Evolutionary conservation across 371 early-diverging fungal genomes (phyloP).

Genomic region (Haplosporangium sp.): DNA sequence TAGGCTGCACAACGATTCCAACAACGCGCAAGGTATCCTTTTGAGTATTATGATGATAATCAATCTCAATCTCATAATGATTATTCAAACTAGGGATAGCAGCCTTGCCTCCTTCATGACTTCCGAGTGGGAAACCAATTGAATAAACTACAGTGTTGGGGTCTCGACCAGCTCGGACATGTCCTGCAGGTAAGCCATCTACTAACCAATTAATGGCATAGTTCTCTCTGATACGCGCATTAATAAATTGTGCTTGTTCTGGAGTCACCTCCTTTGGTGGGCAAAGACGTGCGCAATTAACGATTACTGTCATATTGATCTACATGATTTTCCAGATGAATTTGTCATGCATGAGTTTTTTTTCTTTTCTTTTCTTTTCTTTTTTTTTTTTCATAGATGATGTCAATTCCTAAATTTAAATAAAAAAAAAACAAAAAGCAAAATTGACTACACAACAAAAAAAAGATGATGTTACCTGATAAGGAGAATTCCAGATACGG

Average conservation of each 20-base stretch:
- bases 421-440: no score
- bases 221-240: slow-evolving; percentile 83
- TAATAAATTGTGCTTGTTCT: slow-evolving; percentile 87
- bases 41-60: slow-evolving; percentile 77
- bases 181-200: slow-evolving; percentile 95
- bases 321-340: slow-evolving; percentile 20
- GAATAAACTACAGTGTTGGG: slow-evolving; percentile 73
- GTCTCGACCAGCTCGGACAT: slow-evolving; percentile 68
- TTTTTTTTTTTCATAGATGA: not conserved
- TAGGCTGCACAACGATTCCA: slow-evolving; percentile 84
- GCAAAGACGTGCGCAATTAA: slow-evolving; percentile 77
- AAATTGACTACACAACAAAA: no score
- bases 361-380: no score
- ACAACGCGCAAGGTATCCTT: slow-evolving; percentile 84
- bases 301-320: slow-evolving; percentile 71
- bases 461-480: slow-evolving; percentile 66
- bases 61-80: slow-evolving; percentile 89
- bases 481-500: slow-evolving; percentile 88
- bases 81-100: slow-evolving; percentile 72
- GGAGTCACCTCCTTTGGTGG: slow-evolving; percentile 62
- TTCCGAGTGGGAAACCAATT: slow-evolving; percentile 85
- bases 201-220: slow-evolving; percentile 89
- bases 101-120: slow-evolving; percentile 8
- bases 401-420: no score
- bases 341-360: no score